Base-by-base conservation (phyloP, 2,329 filamentous ascomycete genomes). In the Lojkania enalia region DNA sequence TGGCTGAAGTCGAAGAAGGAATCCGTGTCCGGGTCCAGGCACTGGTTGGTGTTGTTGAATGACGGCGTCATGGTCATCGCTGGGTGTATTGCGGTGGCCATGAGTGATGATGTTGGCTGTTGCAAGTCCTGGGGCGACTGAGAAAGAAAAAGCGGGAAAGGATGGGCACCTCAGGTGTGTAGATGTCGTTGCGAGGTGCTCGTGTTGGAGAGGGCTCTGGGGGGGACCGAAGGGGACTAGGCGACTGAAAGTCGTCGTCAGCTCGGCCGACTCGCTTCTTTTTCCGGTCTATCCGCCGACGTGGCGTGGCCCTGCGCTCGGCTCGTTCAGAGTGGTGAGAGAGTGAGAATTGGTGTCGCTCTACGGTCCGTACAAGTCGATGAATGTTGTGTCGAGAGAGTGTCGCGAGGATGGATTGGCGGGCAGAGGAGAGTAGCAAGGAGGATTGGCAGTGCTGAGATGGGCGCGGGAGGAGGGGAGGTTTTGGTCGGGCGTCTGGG, bases 1-100 rank as follows among this genome's bases (percentile, higher is more conserved):
- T 76, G 76, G 61, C 86, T 83, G 69, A 86, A 88, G 63, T 74
- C 71, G 61, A 74, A 70, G 59, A 70, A 71, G 11, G 56, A 55
- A 29, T 70, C 69, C 23, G 70, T 60, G 44, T 74, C 71, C 15
- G 69, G 66, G 46, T 72, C 69, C 50, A 69, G 50, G 50, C 68
- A 72, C 54, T 71, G 68, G 51, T 58, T 68, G n/a, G n/a, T n/a
- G 40, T 50, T 44, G 55, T 65, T 61, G 57, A 63, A 68, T 39
- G 63, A 51, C 44, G 61, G 55, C 27, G 64, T 57, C 64, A 69
- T 68, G 37, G 59, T 63, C 58, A 69, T 62, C 38, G 61, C 61
- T 52, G 61, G 53, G 36, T 66, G 62, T 46, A 69, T 58, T 51
- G 64, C 63, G 46, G 65, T 66, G 48, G 64, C 65, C 65, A 68